Base-by-base conservation (phyloP, 1,284 basidiomycete species). In the Pseudomicrostroma phylloplanum region DNA sequence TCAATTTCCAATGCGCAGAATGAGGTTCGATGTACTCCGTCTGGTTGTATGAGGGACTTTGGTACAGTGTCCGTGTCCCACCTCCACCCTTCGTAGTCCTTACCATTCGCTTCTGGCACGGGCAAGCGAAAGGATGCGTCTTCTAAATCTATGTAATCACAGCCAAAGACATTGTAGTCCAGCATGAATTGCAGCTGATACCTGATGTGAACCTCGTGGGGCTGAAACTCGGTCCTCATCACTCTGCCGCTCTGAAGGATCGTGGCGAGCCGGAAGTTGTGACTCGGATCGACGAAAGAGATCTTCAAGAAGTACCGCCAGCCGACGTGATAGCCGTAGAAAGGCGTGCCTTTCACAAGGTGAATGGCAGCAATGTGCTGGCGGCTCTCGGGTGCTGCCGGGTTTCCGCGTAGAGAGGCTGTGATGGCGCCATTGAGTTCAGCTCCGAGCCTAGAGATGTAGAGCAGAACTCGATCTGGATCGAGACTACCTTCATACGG, bases 161-260 rank as follows among this genome's bases (percentile, higher is more conserved):
- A 97, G 1, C 94, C 94, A 74, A 92, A 96, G 41, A 98, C 83
- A 64, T 92, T 92, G 80, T 91, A 93, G 81, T 98, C 94, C 78
- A 89, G 89, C 85, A 97, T 86, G 81, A 96, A 96, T 80, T 97
- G 93, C 25, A 97, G 83, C 51, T 87, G 82, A 78, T 88, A 96
- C 74, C 86, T 89, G 73, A 97, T 84, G 80, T 98, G 94, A 65
- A 88, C 89, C 80, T 98, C 94, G 61, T 69, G 76, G 8, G 77
- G 71, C 64, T 79, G 76, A 79, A 88, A 96, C 7, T 88, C 84
- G 63, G 70, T 86, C 90, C 55, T 85, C 85, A 74, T 68, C 15
- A 78, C 67, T 15, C 67, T 62, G 0, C 76, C 77, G 25, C 56
- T 60, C 58, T 74, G 72, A 17, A 79, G 67, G 21, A 76, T 66